These are phyloP conservation scores for Striga hermonthica DNA, from an alignment of 305 asterid genomes.

Conservation along the genomic window DNA sequence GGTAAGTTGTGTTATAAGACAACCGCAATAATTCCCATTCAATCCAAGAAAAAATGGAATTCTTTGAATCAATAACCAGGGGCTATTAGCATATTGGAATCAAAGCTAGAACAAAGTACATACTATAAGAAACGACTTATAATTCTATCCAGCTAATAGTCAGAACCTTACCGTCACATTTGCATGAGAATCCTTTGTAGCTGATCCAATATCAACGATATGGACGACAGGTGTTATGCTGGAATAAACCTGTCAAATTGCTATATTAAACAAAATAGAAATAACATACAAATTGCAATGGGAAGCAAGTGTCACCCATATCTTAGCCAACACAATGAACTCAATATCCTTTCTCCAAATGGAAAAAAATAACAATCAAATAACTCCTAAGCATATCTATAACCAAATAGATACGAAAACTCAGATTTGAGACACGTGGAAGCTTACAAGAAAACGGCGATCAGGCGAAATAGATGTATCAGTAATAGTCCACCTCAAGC, in stretches of 20 bases:
- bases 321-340: not conserved
- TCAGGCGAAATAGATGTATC: constrained; percentile 74
- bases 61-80: not conserved
- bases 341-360: no score
- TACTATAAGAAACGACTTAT: constrained; percentile 6
- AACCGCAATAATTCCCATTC: not conserved
- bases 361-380: no score
- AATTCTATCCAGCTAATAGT: not conserved
- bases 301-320: constrained; percentile 4
- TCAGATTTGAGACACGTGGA: not conserved
- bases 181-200: constrained; percentile 64
- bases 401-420: no score
- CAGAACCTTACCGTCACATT: constrained; percentile 65
- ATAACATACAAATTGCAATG: constrained; percentile 15
- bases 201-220: constrained; percentile 85
- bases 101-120: not conserved
- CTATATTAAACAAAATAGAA: constrained; percentile 24
- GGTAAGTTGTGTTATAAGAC: no score
- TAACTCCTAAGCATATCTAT: no score
- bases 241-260: constrained; percentile 64
- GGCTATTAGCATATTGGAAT: not conserved
- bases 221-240: constrained; percentile 85
- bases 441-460: constrained; percentile 78
- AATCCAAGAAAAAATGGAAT: not conserved
- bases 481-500: constrained; percentile 79